Evolutionary conservation across 441 rosid species (phyloP).

Genomic region (Sinapis alba): DNA sequence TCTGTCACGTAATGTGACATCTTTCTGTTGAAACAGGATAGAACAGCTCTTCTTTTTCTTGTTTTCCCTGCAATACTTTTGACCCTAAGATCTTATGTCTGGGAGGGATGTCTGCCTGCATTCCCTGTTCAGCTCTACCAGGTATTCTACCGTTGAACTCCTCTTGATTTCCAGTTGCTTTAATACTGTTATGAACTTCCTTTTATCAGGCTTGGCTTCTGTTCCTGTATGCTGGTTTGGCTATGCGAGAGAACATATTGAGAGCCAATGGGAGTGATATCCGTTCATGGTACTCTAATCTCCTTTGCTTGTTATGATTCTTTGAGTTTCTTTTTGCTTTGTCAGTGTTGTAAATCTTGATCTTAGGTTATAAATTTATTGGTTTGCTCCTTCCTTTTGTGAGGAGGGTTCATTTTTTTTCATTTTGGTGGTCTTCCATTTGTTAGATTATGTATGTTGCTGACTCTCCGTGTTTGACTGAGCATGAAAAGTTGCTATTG

Average conservation of each 20-base stretch:
- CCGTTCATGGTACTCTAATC: conserved; percentile 75
- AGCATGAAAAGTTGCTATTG: not conserved
- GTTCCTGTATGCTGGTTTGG: conserved; percentile 95
- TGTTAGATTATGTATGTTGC: not conserved
- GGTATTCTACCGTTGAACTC: conserved; percentile 42
- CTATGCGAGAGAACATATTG: conserved; percentile 89
- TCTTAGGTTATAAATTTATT: conserved; percentile 1
- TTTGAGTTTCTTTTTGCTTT: not conserved
- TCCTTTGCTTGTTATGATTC: conserved; percentile 4
- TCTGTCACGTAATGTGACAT: not conserved
- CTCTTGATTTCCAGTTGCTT: not conserved
- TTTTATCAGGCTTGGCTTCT: conserved; percentile 85
- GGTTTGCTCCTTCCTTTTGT: conserved; percentile 9
- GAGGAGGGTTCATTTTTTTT: not conserved
- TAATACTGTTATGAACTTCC: not conserved
- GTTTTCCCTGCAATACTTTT: conserved; percentile 79
- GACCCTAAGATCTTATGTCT: conserved; percentile 71
- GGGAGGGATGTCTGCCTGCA: conserved; percentile 94
- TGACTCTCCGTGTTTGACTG: not conserved
- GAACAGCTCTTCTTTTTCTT: conserved; percentile 91
- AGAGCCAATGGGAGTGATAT: conserved; percentile 97
- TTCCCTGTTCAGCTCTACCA: conserved; percentile 96
- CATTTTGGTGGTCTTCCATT: not conserved
- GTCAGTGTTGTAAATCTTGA: not conserved
- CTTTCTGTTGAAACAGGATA: conserved; percentile 61